phyloP scores from a whole-genome alignment of 2,329 filamentous ascomycete species.

The Mycosphaerella sp. region DNA sequence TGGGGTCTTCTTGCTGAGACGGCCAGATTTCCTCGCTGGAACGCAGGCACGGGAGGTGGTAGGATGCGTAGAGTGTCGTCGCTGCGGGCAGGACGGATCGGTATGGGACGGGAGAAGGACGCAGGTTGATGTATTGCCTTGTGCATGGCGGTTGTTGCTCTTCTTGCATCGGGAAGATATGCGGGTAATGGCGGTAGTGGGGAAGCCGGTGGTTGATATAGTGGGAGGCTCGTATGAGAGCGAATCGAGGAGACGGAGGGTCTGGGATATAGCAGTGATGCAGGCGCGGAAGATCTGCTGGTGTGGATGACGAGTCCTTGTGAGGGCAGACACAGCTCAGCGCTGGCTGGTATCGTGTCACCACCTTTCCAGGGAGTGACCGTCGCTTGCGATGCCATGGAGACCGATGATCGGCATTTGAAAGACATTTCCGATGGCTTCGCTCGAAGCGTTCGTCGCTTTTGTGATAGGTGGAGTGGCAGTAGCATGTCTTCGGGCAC shows the following conservation, averaged over 20 bases:
- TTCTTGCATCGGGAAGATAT: conserved; percentile 22
- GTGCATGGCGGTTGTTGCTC: conserved; percentile 11
- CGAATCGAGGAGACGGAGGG: conserved; percentile 24
- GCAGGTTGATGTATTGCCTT: conserved; percentile 15
- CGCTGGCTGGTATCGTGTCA: conserved; percentile 7
- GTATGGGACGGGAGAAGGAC: conserved; percentile 4
- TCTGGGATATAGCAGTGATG: conserved; percentile 20
- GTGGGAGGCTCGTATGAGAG: conserved; percentile 17
- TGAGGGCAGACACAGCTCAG: conserved; percentile 12
- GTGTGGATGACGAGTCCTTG: conserved; percentile 24
- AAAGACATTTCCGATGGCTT: conserved; percentile 30
- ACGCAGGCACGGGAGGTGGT: conserved; percentile 13
- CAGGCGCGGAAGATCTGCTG: conserved; percentile 15
- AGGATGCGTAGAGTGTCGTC: conserved; percentile 12
- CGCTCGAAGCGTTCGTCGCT: conserved; percentile 9
- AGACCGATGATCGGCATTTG: conserved; percentile 29
- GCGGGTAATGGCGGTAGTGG: conserved; percentile 26
- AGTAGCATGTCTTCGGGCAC: conserved; percentile 17
- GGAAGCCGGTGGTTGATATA: conserved; percentile 16
- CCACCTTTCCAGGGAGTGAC: not conserved
- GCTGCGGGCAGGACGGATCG: conserved; percentile 3
- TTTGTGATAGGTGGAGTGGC: conserved; percentile 22
- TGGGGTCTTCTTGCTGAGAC: conserved; percentile 14
- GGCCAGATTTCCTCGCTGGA: conserved; percentile 10
- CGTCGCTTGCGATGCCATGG: conserved; percentile 20